Conservation (phyloP, 208 protist species). For the Willaertia magna region DNA sequence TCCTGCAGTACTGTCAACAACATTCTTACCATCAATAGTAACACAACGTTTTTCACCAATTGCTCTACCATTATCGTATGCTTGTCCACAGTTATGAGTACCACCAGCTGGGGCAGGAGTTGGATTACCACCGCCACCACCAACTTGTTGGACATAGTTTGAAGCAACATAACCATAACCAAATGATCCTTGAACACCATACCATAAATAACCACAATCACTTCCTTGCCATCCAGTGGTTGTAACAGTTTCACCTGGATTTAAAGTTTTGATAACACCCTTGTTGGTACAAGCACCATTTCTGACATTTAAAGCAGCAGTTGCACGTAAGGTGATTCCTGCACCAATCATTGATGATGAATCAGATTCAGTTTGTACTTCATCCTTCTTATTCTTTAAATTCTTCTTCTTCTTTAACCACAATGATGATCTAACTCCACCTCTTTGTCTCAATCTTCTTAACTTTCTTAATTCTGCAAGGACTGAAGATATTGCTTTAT, state of each 20-base stretch:
- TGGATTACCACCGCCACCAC: background rate
- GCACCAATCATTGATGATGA: background rate
- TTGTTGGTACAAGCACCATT: background rate
- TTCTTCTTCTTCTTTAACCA: too few relatives aligned
- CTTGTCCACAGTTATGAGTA: background rate
- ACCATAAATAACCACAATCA: conserved; percentile 1
- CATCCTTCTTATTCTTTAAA: too few relatives aligned
- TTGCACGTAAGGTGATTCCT: background rate
- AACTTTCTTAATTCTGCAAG: too few relatives aligned
- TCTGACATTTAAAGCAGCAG: background rate
- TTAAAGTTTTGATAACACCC: background rate
- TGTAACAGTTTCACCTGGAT: too few relatives aligned
- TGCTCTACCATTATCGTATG: background rate
- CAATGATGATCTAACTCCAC: too few relatives aligned
- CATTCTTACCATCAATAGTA: too few relatives aligned
- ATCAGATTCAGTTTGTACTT: background rate
- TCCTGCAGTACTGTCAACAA: too few relatives aligned
- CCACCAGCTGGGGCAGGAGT: background rate
- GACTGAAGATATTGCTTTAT: too few relatives aligned
- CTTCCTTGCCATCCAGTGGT: background rate
- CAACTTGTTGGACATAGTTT: background rate
- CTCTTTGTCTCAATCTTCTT: too few relatives aligned
- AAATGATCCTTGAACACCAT: background rate
- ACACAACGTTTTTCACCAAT: too few relatives aligned
- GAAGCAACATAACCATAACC: background rate